These are phyloP conservation scores for Epichloe coenophiala DNA, from an alignment of 2,329 filamentous ascomycete genomes.

Conservation along the genomic window DNA sequence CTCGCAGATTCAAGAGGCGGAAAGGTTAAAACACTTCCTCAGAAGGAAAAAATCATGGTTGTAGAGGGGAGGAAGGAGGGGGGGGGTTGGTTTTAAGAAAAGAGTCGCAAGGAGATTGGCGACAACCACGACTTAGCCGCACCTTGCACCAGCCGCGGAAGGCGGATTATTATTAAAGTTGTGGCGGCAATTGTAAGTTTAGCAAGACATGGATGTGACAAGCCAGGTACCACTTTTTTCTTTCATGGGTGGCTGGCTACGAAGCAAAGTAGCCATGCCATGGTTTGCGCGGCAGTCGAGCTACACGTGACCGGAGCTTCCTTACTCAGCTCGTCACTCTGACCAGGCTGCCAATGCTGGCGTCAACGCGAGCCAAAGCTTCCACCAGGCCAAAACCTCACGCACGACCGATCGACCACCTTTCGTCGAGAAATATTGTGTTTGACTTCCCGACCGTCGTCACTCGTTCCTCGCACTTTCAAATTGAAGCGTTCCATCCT, in stretches of 20 bases:
- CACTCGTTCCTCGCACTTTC: not conserved
- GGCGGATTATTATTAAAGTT: constrained; percentile 21
- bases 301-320: constrained; percentile 7
- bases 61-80: not conserved
- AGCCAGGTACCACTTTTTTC: not conserved
- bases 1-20: not conserved
- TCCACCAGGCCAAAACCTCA: not conserved
- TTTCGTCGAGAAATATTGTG: not conserved
- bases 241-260: not conserved
- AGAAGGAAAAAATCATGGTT: not conserved
- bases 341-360: constrained; percentile 6
- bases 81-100: not conserved
- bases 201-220: not conserved
- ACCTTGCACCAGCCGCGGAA: not conserved
- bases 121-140: not conserved
- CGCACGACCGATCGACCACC: not conserved
- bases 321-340: constrained; percentile 9
- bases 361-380: constrained; percentile 5
- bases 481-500: not conserved
- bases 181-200: constrained; percentile 10
- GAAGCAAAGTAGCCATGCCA: not conserved
- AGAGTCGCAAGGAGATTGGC: constrained; percentile 1
- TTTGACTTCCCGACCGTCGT: not conserved
- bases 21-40: not conserved
- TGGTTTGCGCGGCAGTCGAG: not conserved